Percentiles rank a stretch among this genome's conserved stretches.
These are phyloP conservation scores for Mycosarcoma mackinlayi DNA, from an alignment of 1,284 basidiomycete genomes.

Conservation along the genomic window DNA sequence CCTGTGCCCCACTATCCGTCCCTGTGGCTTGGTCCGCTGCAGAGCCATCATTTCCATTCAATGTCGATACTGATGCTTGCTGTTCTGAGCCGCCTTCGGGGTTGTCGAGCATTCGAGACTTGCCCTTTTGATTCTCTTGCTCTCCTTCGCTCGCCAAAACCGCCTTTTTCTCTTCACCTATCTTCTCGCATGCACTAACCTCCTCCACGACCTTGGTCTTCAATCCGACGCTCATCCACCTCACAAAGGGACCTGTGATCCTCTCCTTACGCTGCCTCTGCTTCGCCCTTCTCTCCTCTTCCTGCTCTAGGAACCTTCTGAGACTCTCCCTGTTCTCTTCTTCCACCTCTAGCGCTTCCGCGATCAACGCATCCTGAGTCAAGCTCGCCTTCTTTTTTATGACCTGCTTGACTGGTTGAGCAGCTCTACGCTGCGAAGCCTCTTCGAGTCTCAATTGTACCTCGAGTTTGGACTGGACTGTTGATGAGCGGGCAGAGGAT, in stretches of 20 bases:
- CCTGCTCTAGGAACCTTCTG: slow-evolving; percentile 78
- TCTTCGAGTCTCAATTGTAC: slow-evolving; percentile 70
- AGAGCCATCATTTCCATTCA: too few relatives aligned
- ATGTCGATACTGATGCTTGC: too few relatives aligned
- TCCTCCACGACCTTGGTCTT: slow-evolving; percentile 34
- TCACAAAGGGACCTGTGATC: slow-evolving; percentile 78
- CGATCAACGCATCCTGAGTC: slow-evolving; percentile 83
- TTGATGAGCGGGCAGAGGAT: slow-evolving; percentile 44
- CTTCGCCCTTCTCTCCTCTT: slow-evolving; percentile 82
- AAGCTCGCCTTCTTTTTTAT: slow-evolving; percentile 63
- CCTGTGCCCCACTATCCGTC: too few relatives aligned
- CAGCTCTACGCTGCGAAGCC: slow-evolving; percentile 75
- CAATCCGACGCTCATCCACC: slow-evolving; percentile 76
- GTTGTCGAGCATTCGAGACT: too few relatives aligned
- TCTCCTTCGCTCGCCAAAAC: not conserved
- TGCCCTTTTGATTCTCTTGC: not conserved
- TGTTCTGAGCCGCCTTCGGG: too few relatives aligned
- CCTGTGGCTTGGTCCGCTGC: too few relatives aligned
- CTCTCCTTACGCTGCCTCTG: slow-evolving; percentile 73
- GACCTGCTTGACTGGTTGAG: slow-evolving; percentile 18
- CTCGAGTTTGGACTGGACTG: slow-evolving; percentile 58
- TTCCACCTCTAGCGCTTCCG: slow-evolving; percentile 82
- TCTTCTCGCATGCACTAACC: not conserved
- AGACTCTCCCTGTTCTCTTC: slow-evolving; percentile 84
- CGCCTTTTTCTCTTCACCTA: not conserved